Evolutionary conservation across 2,329 filamentous ascomycete genomes (phyloP).

Genomic region (Chaetomiaceae sp.): DNA sequence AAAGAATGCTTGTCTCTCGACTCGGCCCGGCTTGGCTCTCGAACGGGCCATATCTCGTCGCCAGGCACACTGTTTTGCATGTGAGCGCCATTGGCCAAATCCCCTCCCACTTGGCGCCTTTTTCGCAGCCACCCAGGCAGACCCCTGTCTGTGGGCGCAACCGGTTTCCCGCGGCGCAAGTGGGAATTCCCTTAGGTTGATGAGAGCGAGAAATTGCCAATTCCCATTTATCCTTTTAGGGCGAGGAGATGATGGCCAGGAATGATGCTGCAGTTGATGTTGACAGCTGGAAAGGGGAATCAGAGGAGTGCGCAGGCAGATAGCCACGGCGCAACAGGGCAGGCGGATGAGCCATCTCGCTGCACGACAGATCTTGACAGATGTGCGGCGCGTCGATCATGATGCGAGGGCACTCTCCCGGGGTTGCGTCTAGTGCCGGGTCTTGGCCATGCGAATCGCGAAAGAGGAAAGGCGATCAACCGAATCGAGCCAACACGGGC

Average conservation of each 20-base stretch:
- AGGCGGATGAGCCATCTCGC: constrained; percentile 14
- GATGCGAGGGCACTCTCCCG: constrained; percentile 24
- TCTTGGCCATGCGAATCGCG: constrained; percentile 16
- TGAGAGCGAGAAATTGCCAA: too few relatives aligned
- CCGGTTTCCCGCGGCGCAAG: too few relatives aligned
- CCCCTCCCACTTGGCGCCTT: too few relatives aligned
- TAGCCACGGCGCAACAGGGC: neutral
- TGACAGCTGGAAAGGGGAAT: neutral
- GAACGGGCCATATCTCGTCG: neutral
- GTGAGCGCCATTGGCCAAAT: neutral
- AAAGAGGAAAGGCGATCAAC: constrained; percentile 15
- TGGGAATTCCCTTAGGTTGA: too few relatives aligned
- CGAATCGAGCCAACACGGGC: constrained; percentile 11
- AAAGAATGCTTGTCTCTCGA: constrained; percentile 6
- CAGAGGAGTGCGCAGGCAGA: neutral
- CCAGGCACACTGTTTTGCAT: neutral
- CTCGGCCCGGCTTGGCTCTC: constrained; percentile 7
- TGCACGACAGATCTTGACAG: constrained; percentile 30
- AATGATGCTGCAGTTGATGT: neutral
- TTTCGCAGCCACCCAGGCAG: too few relatives aligned
- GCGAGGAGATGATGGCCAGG: too few relatives aligned
- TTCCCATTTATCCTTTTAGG: too few relatives aligned
- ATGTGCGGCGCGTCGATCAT: constrained; percentile 28
- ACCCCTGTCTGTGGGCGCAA: neutral
- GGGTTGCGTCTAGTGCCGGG: constrained; percentile 20